A percentile compares a stretch with the other conserved stretches of the same genome.
These are phyloP conservation scores for Helichrysum umbraculigerum DNA, from an alignment of 129 eudicot species.

Conservation along the genomic window DNA sequence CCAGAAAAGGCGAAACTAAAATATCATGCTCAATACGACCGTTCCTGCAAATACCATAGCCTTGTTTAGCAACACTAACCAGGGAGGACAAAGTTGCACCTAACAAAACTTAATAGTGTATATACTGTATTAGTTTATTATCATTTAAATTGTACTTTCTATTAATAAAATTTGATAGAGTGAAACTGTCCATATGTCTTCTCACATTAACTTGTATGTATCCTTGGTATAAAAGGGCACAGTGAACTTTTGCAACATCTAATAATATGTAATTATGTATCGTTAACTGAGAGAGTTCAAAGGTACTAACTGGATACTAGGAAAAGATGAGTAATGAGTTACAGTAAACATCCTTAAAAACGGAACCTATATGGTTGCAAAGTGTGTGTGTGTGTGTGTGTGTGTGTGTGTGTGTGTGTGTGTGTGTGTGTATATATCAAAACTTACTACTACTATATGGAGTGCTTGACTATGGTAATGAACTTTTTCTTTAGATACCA, in stretches of 20 bases:
- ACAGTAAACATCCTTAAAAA: background rate
- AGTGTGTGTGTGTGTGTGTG: too few relatives aligned
- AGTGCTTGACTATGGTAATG: too few relatives aligned
- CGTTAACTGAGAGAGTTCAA: too few relatives aligned
- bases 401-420: too few relatives aligned
- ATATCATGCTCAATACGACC: conserved; percentile 34
- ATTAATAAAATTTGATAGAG: conserved; percentile 1
- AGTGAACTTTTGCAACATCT: background rate
- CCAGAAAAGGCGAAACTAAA: conserved; percentile 36
- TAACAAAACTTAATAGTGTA: background rate
- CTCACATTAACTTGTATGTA: background rate
- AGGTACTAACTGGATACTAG: background rate
- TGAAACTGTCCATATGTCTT: background rate
- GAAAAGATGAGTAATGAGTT: background rate
- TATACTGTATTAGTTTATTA: too few relatives aligned
- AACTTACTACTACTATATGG: background rate
- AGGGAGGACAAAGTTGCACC: background rate
- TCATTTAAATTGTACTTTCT: background rate
- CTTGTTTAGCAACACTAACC: conserved; percentile 18
- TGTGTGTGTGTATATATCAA: too few relatives aligned
- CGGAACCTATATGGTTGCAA: background rate
- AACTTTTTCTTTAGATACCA: too few relatives aligned
- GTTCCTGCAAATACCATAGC: conserved; percentile 38
- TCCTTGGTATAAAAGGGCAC: background rate
- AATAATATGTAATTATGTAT: too few relatives aligned